Evolutionary conservation across 2,329 filamentous ascomycete species (phyloP), one percentile per base, ranked within the genome.

Genomic region (Fusarium miscanthi): DNA sequence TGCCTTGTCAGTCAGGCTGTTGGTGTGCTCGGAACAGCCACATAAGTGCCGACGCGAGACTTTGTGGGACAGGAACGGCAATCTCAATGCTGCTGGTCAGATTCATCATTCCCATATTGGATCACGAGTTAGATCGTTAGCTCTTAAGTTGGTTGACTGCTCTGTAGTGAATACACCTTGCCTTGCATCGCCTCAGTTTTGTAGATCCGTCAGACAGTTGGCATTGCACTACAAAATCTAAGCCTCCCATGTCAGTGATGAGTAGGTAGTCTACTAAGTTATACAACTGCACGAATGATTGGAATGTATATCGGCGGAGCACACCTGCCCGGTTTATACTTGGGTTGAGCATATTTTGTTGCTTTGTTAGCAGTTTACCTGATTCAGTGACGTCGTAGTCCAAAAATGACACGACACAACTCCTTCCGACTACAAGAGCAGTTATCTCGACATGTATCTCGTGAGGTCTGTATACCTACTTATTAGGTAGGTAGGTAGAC

Each of bases 11-110:
- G 53, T 42, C 41, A 35, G 41, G 25, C 30, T 69, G 31, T 52
- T 56, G 57, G 56, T 59, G 52, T 58, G 70, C 52, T 66, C 27
- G 43, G 48, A 63, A 49, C 57, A 67, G 61, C 58, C 70, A 73
- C 66, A 73, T 49, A 70, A 73, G 66, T 73, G 52, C 70, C 70
- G 57, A 70, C 61, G 67, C 57, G 70, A 63, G 67, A 65, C 65
- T 70, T 45, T 25, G 57, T 72, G 38, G 31, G 65, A 73, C 64
- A 52, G 53, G 37, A 69, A 72, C 33, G 27, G 41, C 30, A 46
- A 43, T 42, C 35, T 38, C 27, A 56, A 52, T 16, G 21, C 23
- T 59, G 25, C 46, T 42, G 30, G 13, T 66, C 37, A 33, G 43
- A 23, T n/a, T 48, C 30, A 25, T 49, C 30, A 23, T 33, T 25